Conservation (phyloP, 352 stramenopile genomes). For the Peronospora destructor region DNA sequence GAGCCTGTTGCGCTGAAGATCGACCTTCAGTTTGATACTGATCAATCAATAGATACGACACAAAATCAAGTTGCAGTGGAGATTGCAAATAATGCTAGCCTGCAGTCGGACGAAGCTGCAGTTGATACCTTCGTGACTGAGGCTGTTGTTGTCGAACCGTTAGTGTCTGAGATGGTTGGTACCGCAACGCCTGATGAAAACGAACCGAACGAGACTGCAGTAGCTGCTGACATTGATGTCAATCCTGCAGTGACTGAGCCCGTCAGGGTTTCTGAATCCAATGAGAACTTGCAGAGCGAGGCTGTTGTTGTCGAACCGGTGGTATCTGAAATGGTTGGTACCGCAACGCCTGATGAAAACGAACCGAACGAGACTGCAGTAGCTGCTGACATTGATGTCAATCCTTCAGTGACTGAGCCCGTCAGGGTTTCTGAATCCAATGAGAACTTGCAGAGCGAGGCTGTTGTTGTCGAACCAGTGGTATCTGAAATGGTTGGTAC, state of each 20-base stretch:
- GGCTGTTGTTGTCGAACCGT: conserved; percentile 5
- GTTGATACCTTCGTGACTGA: not conserved
- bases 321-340: not conserved
- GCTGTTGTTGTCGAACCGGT: conserved; percentile 6
- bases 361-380: not conserved
- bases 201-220: not conserved
- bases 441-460: not conserved
- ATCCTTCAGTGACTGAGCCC: not conserved
- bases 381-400: not conserved
- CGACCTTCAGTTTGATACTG: conserved; percentile 7
- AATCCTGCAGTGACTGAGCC: not conserved
- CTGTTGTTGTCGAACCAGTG: conserved; percentile 6
- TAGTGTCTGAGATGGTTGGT: not conserved
- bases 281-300: not conserved
- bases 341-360: not conserved
- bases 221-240: not conserved
- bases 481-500: not conserved
- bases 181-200: not conserved
- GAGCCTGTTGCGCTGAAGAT: conserved; percentile 12
- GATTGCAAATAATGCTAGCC: not conserved
- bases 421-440: not conserved
- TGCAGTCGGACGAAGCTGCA: not conserved
- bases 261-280: not conserved
- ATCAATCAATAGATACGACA: not conserved
- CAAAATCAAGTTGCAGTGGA: conserved; percentile 4